Evolutionary conservation across 495 filamentous ascomycete species (phyloP).

Genomic region (Cercophora sp.): DNA sequence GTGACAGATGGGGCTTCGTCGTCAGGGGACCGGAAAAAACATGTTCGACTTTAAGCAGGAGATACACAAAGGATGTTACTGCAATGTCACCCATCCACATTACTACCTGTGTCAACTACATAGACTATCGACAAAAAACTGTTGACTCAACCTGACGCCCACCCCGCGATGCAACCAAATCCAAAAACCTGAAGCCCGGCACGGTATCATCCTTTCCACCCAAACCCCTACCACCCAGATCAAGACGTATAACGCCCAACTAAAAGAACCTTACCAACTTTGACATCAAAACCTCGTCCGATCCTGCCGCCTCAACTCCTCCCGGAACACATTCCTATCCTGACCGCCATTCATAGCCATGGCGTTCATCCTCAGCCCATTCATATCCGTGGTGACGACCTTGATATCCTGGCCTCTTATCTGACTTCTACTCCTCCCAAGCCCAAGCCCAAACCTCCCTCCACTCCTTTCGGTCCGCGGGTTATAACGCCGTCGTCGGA

Average conservation of each 20-base stretch:
- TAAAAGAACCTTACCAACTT: not conserved
- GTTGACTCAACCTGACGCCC: too few species aligned
- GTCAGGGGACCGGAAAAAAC: too few species aligned
- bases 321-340: slow-evolving; percentile 14
- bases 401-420: slow-evolving; percentile 4
- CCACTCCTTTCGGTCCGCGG: not conserved
- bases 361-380: slow-evolving; percentile 12
- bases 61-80: too few species aligned
- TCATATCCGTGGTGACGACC: slow-evolving; percentile 10
- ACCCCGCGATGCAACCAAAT: too few species aligned
- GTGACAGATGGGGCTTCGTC: too few species aligned
- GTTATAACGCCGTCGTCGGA: not conserved
- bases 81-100: too few species aligned
- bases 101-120: too few species aligned
- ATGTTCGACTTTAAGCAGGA: too few species aligned
- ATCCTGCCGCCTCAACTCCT: slow-evolving; percentile 17
- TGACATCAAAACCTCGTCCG: slow-evolving; percentile 3
- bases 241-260: not conserved
- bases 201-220: too few species aligned
- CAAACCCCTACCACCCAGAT: too few species aligned
- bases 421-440: slow-evolving; percentile 5
- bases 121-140: too few species aligned
- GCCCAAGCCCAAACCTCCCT: not conserved
- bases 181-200: too few species aligned
- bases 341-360: slow-evolving; percentile 13